These are phyloP conservation scores for Cutaneotrichosporon cyanovorans DNA, from an alignment of 1,284 basidiomycete genomes.

Conservation along the genomic window DNA sequence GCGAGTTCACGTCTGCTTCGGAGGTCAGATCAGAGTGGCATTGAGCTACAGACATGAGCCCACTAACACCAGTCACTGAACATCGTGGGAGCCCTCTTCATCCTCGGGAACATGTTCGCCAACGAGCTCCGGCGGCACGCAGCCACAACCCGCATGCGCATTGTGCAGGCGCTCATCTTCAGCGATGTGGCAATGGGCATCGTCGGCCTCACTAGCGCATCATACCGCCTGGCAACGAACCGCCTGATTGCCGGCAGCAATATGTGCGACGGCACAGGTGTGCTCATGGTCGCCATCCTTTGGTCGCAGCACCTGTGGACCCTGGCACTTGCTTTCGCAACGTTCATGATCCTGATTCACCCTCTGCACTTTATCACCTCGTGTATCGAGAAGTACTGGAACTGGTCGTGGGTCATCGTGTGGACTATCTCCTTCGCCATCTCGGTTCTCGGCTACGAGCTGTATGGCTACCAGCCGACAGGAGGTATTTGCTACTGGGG, in stretches of 20 bases:
- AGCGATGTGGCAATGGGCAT: constrained; percentile 39
- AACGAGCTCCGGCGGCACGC: constrained; percentile 34
- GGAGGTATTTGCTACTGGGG: constrained; percentile 43
- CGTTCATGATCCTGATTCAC: constrained; percentile 45
- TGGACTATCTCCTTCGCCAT: constrained; percentile 33
- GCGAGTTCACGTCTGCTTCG: too few relatives aligned
- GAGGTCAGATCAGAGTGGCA: too few relatives aligned
- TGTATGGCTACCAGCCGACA: constrained; percentile 37
- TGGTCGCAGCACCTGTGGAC: constrained; percentile 45
- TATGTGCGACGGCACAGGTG: constrained; percentile 40
- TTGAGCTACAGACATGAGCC: too few relatives aligned
- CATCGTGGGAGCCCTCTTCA: constrained; percentile 32
- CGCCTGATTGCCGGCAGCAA: constrained; percentile 22
- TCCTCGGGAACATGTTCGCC: constrained; percentile 28
- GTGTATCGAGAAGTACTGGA: constrained; percentile 40
- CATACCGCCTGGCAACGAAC: constrained; percentile 19
- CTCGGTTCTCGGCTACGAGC: constrained; percentile 27
- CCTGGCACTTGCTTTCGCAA: constrained; percentile 38
- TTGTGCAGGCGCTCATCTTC: constrained; percentile 43
- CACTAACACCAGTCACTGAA: constrained; percentile 28
- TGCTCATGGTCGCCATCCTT: constrained; percentile 33
- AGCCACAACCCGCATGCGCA: constrained; percentile 38
- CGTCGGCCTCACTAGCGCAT: constrained; percentile 29
- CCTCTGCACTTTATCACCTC: constrained; percentile 39
- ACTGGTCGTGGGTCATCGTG: constrained; percentile 32